Evolutionary conservation across 352 stramenopile species (phyloP).

Genomic region (Phytophthora fragariae): DNA sequence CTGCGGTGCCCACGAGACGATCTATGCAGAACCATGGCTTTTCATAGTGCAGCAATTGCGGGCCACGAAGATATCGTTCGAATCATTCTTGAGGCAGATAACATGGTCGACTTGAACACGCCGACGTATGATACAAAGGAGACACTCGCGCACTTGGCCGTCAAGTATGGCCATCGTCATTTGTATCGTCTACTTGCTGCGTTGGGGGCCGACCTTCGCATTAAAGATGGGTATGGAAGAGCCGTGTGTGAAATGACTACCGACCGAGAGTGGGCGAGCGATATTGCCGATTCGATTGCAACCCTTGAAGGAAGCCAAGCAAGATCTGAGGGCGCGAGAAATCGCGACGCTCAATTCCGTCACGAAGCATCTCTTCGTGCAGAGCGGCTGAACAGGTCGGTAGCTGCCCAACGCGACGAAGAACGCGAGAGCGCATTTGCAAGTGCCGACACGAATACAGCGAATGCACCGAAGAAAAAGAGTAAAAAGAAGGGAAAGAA

Average conservation of each 20-base stretch:
- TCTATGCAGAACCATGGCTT: slow-evolving; percentile 23
- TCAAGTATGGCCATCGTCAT: slow-evolving; percentile 21
- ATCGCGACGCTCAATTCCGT: background rate
- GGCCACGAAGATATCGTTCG: slow-evolving; percentile 29
- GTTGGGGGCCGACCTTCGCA: slow-evolving; percentile 24
- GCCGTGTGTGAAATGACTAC: slow-evolving; percentile 18
- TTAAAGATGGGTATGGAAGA: slow-evolving; percentile 17
- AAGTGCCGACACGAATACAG: background rate
- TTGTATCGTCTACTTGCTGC: slow-evolving; percentile 19
- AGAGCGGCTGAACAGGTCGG: background rate
- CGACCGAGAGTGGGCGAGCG: slow-evolving; percentile 9
- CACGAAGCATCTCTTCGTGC: background rate
- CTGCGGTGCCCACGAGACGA: background rate
- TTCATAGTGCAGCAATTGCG: slow-evolving; percentile 30
- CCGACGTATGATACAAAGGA: slow-evolving; percentile 34
- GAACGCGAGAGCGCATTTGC: slow-evolving; percentile 4
- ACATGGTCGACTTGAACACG: slow-evolving; percentile 35
- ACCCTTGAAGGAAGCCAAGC: background rate
- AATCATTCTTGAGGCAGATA: slow-evolving; percentile 39
- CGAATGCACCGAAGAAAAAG: background rate
- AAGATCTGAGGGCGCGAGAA: background rate
- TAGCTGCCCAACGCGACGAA: slow-evolving; percentile 1
- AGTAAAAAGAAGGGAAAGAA: slow-evolving; percentile 44
- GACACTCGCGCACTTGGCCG: slow-evolving; percentile 34
- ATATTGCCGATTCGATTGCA: slow-evolving; percentile 15